Evolutionary conservation across 2,329 filamentous ascomycete species (phyloP).

Genomic region (Cladosporium sp.): DNA sequence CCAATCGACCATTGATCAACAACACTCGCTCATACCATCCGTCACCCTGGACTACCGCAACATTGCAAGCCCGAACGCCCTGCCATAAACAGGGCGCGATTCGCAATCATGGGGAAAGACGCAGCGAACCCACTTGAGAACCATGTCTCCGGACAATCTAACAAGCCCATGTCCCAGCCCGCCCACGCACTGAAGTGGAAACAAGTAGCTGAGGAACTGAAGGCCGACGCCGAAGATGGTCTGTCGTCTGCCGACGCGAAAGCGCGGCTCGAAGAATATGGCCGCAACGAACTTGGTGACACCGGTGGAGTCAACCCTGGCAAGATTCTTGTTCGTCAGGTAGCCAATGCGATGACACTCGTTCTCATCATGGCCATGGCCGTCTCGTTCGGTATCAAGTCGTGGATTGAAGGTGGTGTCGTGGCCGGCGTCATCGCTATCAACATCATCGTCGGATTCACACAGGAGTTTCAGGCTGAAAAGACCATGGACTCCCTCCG

Average conservation of each 20-base stretch:
- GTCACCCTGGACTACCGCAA: neutral
- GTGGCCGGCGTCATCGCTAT: constrained; percentile 43
- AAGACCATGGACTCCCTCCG: constrained; percentile 49
- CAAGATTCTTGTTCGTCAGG: constrained; percentile 68
- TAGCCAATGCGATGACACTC: constrained; percentile 74
- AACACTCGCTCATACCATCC: neutral
- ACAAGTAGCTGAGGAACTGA: constrained; percentile 53
- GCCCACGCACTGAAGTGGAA: constrained; percentile 59
- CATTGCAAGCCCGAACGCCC: constrained; percentile 6
- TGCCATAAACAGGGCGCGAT: constrained; percentile 5
- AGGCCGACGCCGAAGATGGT: constrained; percentile 63
- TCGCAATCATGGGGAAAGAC: constrained; percentile 2
- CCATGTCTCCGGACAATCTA: constrained; percentile 37
- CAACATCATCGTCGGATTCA: constrained; percentile 44
- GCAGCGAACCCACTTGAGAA: constrained; percentile 9
- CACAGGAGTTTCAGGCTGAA: constrained; percentile 45
- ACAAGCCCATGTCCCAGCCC: constrained; percentile 55
- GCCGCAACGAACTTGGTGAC: constrained; percentile 67
- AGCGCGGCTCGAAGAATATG: constrained; percentile 56
- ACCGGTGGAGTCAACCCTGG: constrained; percentile 63
- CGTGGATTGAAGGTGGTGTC: constrained; percentile 47
- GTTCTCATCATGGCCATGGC: constrained; percentile 49
- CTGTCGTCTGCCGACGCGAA: constrained; percentile 58
- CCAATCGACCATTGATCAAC: constrained; percentile 4
- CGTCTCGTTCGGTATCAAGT: constrained; percentile 44